Base-by-base conservation (phyloP, 805 yeast species). In the Candida endomychidarum region DNA sequence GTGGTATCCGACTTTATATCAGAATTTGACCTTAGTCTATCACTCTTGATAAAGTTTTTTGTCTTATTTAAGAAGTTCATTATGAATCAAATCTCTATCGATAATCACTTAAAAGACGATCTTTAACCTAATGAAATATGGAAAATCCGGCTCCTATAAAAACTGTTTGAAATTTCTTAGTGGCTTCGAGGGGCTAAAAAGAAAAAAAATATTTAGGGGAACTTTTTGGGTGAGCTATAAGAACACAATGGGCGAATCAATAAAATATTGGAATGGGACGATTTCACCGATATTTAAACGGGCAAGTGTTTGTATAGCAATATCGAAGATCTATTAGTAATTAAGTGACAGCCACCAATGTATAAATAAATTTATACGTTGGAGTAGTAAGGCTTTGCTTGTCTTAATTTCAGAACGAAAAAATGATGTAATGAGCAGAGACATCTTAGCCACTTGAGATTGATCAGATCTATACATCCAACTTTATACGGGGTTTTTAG, bases 121-220 rank as follows among this genome's bases (percentile, higher is more conserved):
- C n/a, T n/a, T n/a, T n/a, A n/a, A n/a, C 8, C 22, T 20, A 8
- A 20, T 27, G 31, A 27, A 22, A 11, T 16, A 10, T 32, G 35
- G 35, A 22, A 21, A 16, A n/a, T 20, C 35, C 35, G 35, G 35
- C 21, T 7, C 24, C 20, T 32, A 21, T 32, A 32, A 19, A 25
- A 25, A 25, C 5, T 9, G n/a, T n/a, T 25, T 25, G 15, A 14
- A 32, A 32, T 21, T 32, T 20, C 17, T 32, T 11, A 19, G 26
- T 32, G 35, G 35, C 25, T 32, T n/a, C 35, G 26, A 21, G 26
- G 35, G 35, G 35, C 18, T 21, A 32, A 32, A 32, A 21, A 32
- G 26, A 22, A 32, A 32, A 31, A 25, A 7, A 25, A 12, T n/a
- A n/a, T 16, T 27, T 9, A 19, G 26, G 14, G 10, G 35, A n/a